Evolutionary conservation across 2,329 filamentous ascomycete species (phyloP).

Genomic region (Penicillium sp.): DNA sequence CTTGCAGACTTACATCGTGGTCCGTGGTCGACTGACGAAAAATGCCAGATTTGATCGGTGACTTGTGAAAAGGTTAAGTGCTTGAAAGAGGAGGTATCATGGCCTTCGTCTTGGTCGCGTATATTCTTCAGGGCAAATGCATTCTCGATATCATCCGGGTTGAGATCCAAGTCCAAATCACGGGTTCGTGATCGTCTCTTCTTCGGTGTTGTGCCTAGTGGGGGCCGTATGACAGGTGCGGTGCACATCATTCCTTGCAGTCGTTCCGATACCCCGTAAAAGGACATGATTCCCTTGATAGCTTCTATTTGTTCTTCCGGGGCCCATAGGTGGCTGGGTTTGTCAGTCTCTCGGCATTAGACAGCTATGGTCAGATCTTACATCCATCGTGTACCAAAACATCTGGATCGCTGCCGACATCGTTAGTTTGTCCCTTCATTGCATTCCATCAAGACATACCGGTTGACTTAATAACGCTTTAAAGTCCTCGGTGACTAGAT

Average conservation of each 20-base stretch:
- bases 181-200: constrained; percentile 9
- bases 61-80: constrained; percentile 57
- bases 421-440: background rate
- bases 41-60: constrained; percentile 72
- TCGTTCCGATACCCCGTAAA: constrained; percentile 69
- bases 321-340: constrained; percentile 65
- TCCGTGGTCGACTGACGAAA: constrained; percentile 70
- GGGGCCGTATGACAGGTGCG: constrained; percentile 45
- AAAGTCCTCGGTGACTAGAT: constrained; percentile 38
- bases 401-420: constrained; percentile 43
- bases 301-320: constrained; percentile 60
- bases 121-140: constrained; percentile 26
- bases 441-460: constrained; percentile 23
- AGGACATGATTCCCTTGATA: constrained; percentile 57
- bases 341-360: background rate
- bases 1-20: constrained; percentile 53
- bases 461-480: constrained; percentile 32
- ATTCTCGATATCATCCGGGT: constrained; percentile 34
- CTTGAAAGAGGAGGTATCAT: constrained; percentile 27
- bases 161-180: constrained; percentile 9
- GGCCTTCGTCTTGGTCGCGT: constrained; percentile 19
- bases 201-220: constrained; percentile 20
- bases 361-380: constrained; percentile 36
- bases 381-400: constrained; percentile 69
- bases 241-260: constrained; percentile 64